phyloP scores from a whole-genome alignment of 1,139 yeast genomes.

The Zygosaccharomyces pseudobailii region DNA sequence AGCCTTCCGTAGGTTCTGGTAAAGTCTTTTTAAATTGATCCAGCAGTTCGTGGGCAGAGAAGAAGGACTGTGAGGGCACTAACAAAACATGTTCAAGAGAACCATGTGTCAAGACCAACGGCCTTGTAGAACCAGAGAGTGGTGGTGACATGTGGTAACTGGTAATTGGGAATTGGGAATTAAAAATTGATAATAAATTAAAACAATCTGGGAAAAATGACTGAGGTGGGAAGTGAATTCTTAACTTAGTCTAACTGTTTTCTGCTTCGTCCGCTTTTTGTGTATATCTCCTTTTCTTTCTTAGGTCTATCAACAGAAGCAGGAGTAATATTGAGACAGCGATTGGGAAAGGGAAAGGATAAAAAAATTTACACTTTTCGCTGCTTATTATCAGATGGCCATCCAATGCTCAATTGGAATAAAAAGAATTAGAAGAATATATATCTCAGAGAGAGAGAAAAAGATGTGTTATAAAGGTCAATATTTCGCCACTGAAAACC shows the following conservation, averaged over 20 bases:
- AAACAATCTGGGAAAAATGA: background rate
- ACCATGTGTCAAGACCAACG: slow-evolving; percentile 80
- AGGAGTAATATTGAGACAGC: background rate
- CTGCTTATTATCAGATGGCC: slow-evolving; percentile 2
- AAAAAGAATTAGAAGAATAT: background rate
- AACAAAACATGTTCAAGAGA: slow-evolving; percentile 80
- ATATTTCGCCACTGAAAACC: slow-evolving; percentile 4
- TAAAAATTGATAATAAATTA: background rate
- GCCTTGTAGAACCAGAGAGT: slow-evolving; percentile 49
- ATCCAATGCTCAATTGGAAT: slow-evolving; percentile 4
- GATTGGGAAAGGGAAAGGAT: background rate
- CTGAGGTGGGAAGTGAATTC: background rate
- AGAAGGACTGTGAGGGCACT: slow-evolving; percentile 77
- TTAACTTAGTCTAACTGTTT: background rate
- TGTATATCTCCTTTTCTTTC: background rate
- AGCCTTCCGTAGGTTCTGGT: slow-evolving; percentile 79
- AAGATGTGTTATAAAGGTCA: background rate
- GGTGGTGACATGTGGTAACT: slow-evolving; percentile 6
- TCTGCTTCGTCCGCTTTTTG: background rate
- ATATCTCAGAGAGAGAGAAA: background rate
- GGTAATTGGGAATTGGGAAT: background rate
- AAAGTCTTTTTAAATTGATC: slow-evolving; percentile 77
- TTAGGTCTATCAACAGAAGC: background rate
- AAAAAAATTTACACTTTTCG: background rate
- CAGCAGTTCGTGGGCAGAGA: slow-evolving; percentile 79